Conservation (phyloP, 768 basidiomycete species). For the Boletus barrowsii region DNA sequence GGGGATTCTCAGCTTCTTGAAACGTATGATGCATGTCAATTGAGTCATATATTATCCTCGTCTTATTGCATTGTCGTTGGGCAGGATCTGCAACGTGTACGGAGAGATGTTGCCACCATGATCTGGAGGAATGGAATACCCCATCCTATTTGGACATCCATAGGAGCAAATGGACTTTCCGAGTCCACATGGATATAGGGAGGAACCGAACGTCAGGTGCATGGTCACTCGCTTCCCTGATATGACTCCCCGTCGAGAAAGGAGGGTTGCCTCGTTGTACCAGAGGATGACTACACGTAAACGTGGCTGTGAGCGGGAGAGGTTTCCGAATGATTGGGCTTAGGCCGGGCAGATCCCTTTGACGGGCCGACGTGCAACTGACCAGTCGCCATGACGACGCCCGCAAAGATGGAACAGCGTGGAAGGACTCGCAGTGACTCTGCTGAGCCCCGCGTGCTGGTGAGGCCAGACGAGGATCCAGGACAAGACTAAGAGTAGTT, state of each 20-base stretch:
- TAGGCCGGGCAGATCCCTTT: neutral
- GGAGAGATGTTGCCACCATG: neutral
- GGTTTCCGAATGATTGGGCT: too few relatives aligned
- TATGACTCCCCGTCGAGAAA: constrained; percentile 10
- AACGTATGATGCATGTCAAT: constrained; percentile 10
- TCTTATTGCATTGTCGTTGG: neutral
- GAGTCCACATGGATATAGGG: neutral
- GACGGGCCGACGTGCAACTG: neutral
- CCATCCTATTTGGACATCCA: neutral
- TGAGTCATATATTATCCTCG: neutral
- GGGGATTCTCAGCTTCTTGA: constrained; percentile 9
- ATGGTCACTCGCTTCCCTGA: constrained; percentile 1
- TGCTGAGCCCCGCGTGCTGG: neutral
- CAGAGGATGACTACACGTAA: too few relatives aligned
- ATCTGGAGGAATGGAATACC: constrained; percentile 8
- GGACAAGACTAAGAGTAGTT: too few relatives aligned
- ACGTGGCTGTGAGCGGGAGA: too few relatives aligned
- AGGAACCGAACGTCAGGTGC: neutral
- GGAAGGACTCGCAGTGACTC: constrained; percentile 1
- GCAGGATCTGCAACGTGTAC: neutral
- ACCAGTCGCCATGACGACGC: constrained; percentile 7
- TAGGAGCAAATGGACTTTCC: neutral
- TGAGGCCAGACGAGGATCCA: neutral
- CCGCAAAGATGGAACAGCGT: neutral
- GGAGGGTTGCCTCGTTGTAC: constrained; percentile 17